Conservation (phyloP, 2,329 filamentous ascomycete genomes). For the Fusarium chaquense region DNA sequence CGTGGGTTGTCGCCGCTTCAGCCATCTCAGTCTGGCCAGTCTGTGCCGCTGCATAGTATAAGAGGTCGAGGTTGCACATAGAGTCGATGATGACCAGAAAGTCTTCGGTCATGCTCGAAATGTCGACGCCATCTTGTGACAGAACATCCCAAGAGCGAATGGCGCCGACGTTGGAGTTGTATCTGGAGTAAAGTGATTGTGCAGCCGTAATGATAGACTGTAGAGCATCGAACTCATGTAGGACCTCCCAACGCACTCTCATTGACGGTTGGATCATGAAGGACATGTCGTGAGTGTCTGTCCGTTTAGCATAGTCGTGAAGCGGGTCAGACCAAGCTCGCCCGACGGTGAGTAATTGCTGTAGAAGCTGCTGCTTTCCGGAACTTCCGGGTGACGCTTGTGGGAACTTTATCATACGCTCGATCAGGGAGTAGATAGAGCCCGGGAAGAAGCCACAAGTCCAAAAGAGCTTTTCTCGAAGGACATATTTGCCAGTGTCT, state of each 20-base stretch:
- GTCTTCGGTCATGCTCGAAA: constrained; percentile 50
- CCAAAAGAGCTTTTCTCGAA: constrained; percentile 49
- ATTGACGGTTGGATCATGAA: constrained; percentile 66
- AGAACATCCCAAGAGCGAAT: constrained; percentile 63
- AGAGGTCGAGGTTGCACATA: constrained; percentile 56
- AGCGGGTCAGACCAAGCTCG: constrained; percentile 53
- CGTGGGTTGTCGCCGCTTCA: constrained; percentile 54
- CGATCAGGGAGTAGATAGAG: constrained; percentile 51
- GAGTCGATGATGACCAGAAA: constrained; percentile 59
- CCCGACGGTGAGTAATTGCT: constrained; percentile 39
- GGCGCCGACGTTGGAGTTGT: constrained; percentile 57
- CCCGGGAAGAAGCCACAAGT: constrained; percentile 57
- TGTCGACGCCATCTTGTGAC: constrained; percentile 48
- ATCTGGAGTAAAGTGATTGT: constrained; percentile 57
- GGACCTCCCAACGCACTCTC: constrained; percentile 62
- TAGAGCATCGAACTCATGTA: constrained; percentile 54
- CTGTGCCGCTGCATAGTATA: constrained; percentile 53
- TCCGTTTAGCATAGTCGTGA: constrained; percentile 51
- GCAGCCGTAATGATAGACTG: constrained; percentile 59
- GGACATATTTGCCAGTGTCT: constrained; percentile 35
- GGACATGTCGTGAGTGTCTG: constrained; percentile 66
- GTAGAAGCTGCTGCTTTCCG: constrained; percentile 40
- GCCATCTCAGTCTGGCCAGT: constrained; percentile 46
- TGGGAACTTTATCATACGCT: constrained; percentile 51
- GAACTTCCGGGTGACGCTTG: constrained; percentile 29